Conservation (phyloP, 331 rosid genomes). For the Rosa hybrid region DNA sequence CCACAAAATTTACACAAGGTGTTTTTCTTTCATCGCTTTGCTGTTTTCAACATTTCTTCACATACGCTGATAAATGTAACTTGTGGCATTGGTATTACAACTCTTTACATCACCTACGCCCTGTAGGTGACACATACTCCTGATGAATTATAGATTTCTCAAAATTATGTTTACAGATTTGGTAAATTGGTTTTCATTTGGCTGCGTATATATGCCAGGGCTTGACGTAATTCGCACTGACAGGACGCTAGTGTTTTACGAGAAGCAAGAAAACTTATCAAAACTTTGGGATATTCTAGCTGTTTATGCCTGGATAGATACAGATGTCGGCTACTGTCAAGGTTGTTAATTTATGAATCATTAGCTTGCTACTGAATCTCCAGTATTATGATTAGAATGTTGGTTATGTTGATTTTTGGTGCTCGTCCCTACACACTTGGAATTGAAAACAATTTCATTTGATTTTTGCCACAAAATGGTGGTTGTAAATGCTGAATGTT, state of each 20-base stretch:
- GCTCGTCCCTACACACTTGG: not conserved
- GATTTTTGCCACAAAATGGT: slow-evolving; percentile 6
- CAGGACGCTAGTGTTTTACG: slow-evolving; percentile 89
- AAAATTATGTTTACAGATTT: not conserved
- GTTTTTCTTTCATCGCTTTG: not conserved
- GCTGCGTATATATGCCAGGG: slow-evolving; percentile 53
- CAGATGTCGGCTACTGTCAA: slow-evolving; percentile 94
- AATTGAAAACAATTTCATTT: slow-evolving; percentile 15
- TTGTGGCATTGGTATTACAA: not conserved
- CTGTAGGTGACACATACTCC: not conserved
- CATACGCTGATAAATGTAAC: not conserved
- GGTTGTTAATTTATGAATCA: slow-evolving; percentile 47
- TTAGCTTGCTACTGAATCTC: not conserved
- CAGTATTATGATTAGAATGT: not conserved
- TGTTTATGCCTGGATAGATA: slow-evolving; percentile 96
- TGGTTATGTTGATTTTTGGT: not conserved
- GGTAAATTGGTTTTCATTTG: slow-evolving; percentile 16
- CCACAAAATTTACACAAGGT: no score
- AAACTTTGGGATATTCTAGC: slow-evolving; percentile 98
- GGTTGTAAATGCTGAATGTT: slow-evolving; percentile 29
- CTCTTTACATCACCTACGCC: not conserved
- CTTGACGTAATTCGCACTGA: slow-evolving; percentile 98
- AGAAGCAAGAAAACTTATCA: slow-evolving; percentile 81
- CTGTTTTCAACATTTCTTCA: not conserved
- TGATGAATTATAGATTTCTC: not conserved